Evolutionary conservation across 2,329 filamentous ascomycete genomes (phyloP).

Genomic region (Didymella pomorum): DNA sequence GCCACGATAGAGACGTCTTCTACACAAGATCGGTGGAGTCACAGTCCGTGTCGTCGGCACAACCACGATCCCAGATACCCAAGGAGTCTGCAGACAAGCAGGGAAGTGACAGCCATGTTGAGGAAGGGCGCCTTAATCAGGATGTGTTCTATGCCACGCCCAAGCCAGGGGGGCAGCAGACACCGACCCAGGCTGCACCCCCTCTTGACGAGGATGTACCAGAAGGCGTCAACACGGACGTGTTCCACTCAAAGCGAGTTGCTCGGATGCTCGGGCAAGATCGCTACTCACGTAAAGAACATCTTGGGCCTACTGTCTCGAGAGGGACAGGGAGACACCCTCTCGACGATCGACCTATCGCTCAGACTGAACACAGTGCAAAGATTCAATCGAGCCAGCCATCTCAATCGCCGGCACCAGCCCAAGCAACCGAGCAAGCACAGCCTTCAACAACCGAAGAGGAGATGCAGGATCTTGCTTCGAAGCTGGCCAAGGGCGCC

Average conservation of each 20-base stretch:
- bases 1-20: conserved; percentile 64
- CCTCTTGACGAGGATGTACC: conserved; percentile 57
- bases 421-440: conserved; percentile 6
- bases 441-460: conserved; percentile 32
- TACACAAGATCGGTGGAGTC: conserved; percentile 59
- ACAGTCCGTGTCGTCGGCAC: conserved; percentile 59
- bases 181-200: conserved; percentile 40
- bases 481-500: conserved; percentile 56
- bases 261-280: conserved; percentile 63
- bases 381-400: conserved; percentile 38
- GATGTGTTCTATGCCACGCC: conserved; percentile 61
- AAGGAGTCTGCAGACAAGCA: conserved; percentile 59
- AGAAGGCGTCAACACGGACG: conserved; percentile 66
- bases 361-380: conserved; percentile 50
- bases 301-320: conserved; percentile 36
- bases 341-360: conserved; percentile 47
- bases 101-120: conserved; percentile 51
- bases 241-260: conserved; percentile 69
- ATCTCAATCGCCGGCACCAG: conserved; percentile 24
- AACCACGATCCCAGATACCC: conserved; percentile 65
- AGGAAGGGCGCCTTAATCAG: conserved; percentile 59
- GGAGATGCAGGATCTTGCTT: conserved; percentile 57
- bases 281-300: conserved; percentile 43
- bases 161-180: conserved; percentile 34
- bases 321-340: conserved; percentile 45